phyloP scores from a whole-genome alignment of 441 rosid genomes.

The Jatropha podagrica region DNA sequence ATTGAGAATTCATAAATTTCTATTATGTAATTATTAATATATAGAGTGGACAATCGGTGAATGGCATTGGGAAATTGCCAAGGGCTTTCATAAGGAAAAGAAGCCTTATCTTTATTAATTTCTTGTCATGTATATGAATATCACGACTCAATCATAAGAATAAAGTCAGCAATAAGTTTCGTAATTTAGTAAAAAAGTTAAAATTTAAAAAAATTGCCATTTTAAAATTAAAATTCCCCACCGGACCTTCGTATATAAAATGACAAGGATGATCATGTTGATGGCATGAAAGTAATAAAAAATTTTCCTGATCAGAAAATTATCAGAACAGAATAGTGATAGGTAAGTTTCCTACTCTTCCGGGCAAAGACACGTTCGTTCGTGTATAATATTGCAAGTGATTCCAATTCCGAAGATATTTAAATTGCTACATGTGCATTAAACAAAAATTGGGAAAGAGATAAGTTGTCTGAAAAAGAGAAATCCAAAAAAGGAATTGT shows the following conservation, averaged over 20 bases:
- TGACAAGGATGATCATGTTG: neutral
- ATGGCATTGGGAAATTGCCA: slow-evolving; percentile 18
- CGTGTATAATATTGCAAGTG: neutral
- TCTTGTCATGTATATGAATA: neutral
- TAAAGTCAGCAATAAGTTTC: neutral
- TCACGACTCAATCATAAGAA: neutral
- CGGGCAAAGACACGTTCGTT: neutral
- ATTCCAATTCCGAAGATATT: neutral
- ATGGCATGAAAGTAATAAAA: neutral
- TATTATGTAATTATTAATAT: neutral
- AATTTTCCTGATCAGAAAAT: neutral
- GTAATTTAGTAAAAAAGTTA: neutral
- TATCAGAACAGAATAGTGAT: neutral
- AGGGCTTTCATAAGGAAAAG: neutral
- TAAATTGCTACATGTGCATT: neutral
- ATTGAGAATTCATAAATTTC: too few relatives aligned
- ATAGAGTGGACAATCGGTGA: neutral
- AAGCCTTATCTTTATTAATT: neutral
- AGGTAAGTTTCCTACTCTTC: neutral
- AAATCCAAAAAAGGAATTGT: neutral
- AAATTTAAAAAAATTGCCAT: neutral
- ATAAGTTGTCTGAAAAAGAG: neutral
- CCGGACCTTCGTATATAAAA: neutral
- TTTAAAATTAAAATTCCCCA: neutral
- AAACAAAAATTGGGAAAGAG: neutral